Evolutionary conservation across 345 rosid species (phyloP).

Genomic region (Eucalyptus curtisii): DNA sequence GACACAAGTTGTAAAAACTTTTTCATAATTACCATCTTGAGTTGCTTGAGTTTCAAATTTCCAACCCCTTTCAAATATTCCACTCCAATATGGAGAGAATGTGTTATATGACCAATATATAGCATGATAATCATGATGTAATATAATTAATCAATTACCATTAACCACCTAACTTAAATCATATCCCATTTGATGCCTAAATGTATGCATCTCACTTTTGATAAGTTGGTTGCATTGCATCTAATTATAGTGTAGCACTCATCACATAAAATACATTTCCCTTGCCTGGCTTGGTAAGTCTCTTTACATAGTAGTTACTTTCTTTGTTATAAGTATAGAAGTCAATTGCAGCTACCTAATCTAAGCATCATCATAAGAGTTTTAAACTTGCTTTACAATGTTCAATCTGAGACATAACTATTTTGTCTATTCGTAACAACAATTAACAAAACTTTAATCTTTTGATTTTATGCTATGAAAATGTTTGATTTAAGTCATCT

Average conservation of each 20-base stretch:
- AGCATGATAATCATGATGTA: neutral
- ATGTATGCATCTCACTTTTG: neutral
- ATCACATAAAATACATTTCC: neutral
- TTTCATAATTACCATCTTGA: neutral
- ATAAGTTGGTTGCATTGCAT: neutral
- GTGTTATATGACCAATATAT: neutral
- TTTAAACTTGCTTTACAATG: neutral
- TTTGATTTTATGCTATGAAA: neutral
- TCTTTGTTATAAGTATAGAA: neutral
- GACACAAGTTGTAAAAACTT: neutral
- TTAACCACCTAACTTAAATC: neutral
- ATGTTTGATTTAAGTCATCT: neutral
- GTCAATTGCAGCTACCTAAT: neutral
- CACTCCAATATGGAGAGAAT: neutral
- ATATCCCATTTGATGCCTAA: neutral
- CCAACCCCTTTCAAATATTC: neutral
- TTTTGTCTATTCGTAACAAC: rapidly evolving
- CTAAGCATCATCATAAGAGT: neutral
- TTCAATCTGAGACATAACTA: neutral
- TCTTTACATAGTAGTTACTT: neutral
- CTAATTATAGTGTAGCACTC: neutral
- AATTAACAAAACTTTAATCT: neutral
- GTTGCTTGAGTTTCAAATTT: neutral
- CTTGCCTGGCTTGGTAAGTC: neutral
- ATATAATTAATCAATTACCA: neutral